phyloP scores from a whole-genome alignment of 805 yeast species.

The Yamadazyma philogaea region DNA sequence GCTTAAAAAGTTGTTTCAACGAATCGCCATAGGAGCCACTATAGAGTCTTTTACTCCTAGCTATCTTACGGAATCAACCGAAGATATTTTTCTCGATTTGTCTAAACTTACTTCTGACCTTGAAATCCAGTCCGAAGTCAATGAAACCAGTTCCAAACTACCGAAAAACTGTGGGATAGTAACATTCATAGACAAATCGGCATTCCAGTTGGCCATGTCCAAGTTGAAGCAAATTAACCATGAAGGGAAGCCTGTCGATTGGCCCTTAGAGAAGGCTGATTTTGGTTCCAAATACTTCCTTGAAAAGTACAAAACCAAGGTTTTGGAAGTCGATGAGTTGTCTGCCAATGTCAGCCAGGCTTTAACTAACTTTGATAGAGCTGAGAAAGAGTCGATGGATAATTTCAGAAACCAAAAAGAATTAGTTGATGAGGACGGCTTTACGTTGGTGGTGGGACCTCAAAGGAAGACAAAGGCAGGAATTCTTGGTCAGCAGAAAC shows the following conservation, averaged over 20 bases:
- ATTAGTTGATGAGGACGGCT: constrained; percentile 89
- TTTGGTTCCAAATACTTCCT: constrained; percentile 42
- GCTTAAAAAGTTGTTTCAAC: constrained; percentile 55
- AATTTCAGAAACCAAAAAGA: constrained; percentile 53
- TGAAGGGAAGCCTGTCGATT: constrained; percentile 23
- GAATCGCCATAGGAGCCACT: constrained; percentile 62
- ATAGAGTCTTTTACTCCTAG: constrained; percentile 46
- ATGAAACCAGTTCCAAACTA: constrained; percentile 39
- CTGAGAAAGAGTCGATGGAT: constrained; percentile 62
- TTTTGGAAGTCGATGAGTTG: constrained; percentile 50
- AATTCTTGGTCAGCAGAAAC: constrained; percentile 53
- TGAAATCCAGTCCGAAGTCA: constrained; percentile 24
- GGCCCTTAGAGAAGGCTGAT: constrained; percentile 34
- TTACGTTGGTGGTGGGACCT: constrained; percentile 83
- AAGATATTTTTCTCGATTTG: constrained; percentile 51
- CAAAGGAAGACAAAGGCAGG: constrained; percentile 80
- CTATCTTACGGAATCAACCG: constrained; percentile 36
- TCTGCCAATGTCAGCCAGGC: constrained; percentile 56
- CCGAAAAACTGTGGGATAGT: constrained; percentile 76
- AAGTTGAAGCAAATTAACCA: constrained; percentile 53
- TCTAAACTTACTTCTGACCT: constrained; percentile 59
- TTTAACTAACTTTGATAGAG: constrained; percentile 63
- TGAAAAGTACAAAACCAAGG: constrained; percentile 29
- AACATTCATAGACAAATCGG: constrained; percentile 68
- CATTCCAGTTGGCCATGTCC: constrained; percentile 60